Conservation (phyloP, 208 protist species). For the Acanthamoeba triangularis region DNA sequence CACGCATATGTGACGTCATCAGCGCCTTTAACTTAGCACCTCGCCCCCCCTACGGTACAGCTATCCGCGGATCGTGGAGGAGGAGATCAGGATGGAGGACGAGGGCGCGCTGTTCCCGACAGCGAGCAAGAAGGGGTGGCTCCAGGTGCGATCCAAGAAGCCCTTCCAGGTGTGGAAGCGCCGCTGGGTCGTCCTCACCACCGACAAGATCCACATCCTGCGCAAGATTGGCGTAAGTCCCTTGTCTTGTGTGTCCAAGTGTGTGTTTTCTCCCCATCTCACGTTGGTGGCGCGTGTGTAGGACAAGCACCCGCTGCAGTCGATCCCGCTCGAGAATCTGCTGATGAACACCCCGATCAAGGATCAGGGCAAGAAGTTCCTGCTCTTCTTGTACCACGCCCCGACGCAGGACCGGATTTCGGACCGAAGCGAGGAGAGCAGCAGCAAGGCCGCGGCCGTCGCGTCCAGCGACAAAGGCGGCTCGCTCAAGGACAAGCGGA, state of each 20-base stretch:
- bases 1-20: too few species aligned
- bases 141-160: neutral
- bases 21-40: too few species aligned
- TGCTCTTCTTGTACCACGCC: slow-evolving; percentile 13
- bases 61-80: slow-evolving; percentile 90
- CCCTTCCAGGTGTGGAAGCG: slow-evolving; percentile 44
- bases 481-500: slow-evolving; percentile 1
- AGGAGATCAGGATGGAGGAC: slow-evolving; percentile 95
- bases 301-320: slow-evolving; percentile 7
- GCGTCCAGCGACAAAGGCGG: neutral
- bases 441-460: neutral
- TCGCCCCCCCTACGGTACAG: neutral
- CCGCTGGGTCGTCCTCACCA: slow-evolving; percentile 38
- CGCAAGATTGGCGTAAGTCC: slow-evolving; percentile 24
- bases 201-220: slow-evolving; percentile 55
- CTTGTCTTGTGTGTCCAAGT: too few species aligned
- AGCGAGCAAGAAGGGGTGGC: slow-evolving; percentile 41
- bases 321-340: slow-evolving; percentile 28
- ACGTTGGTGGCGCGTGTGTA: too few species aligned
- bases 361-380: slow-evolving; percentile 30
- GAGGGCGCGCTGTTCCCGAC: slow-evolving; percentile 52
- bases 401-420: neutral
- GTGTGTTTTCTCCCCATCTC: too few species aligned
- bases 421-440: neutral
- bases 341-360: slow-evolving; percentile 24